Conservation (phyloP, 208 protist species). For the Trypanosoma melophagium region DNA sequence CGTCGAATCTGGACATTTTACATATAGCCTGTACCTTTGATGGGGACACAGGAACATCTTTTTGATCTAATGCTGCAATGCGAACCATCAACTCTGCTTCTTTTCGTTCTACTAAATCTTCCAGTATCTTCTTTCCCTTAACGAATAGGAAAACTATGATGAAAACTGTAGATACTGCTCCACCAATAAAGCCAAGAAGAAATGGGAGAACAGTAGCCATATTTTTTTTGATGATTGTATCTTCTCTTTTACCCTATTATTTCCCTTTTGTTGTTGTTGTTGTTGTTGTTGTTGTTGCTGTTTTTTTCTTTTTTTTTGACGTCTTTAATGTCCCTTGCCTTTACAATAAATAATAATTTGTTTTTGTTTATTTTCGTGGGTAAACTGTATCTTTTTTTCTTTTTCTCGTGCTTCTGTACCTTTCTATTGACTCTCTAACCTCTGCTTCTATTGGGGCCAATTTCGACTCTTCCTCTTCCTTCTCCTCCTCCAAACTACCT, state of each 20-base stretch:
- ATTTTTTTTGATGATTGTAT: not conserved
- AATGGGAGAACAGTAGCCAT: slow-evolving; percentile 32
- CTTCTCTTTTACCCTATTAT: not conserved
- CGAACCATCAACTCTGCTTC: slow-evolving; percentile 43
- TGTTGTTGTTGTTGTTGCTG: not conserved
- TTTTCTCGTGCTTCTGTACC: too few species aligned
- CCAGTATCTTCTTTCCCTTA: slow-evolving; percentile 32
- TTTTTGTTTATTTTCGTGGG: too few species aligned
- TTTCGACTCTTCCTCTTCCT: too few species aligned
- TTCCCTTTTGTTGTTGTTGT: not conserved
- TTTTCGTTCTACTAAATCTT: slow-evolving; percentile 41
- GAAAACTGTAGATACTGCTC: slow-evolving; percentile 39
- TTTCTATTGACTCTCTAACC: too few species aligned
- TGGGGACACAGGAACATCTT: slow-evolving; percentile 28
- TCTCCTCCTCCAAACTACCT: too few species aligned
- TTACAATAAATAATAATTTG: too few species aligned
- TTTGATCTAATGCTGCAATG: slow-evolving; percentile 40
- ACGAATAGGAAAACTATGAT: slow-evolving; percentile 54
- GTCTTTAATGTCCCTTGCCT: too few species aligned
- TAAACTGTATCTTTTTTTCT: too few species aligned
- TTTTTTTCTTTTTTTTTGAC: too few species aligned
- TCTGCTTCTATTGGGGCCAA: too few species aligned
- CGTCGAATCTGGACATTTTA: slow-evolving; percentile 63
- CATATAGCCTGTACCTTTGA: slow-evolving; percentile 74
- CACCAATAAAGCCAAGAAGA: slow-evolving; percentile 51